Percentiles rank a stretch among this genome's conserved stretches.
Conservation (phyloP, 164 flowering plant genomes). For the Macadamia tetraphylla region DNA sequence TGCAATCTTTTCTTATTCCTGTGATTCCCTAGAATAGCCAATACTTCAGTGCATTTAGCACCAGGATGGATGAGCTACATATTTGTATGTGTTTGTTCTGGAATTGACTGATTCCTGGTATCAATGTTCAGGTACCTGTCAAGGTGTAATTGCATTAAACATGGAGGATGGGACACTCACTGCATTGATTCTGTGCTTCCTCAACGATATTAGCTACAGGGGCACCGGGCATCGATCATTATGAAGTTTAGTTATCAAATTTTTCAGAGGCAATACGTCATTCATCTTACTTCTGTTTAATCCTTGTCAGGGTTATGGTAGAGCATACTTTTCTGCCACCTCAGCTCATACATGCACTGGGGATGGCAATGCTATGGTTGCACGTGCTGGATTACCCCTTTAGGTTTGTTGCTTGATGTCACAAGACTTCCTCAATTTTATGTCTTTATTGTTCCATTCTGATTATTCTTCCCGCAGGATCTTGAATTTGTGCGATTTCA, state of each 20-base stretch:
- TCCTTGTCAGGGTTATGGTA: slow-evolving; percentile 81
- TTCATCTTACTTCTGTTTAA: neutral
- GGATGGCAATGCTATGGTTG: slow-evolving; percentile 99
- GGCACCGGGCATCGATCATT: slow-evolving; percentile 35
- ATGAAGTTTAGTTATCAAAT: neutral
- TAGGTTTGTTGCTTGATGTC: slow-evolving; percentile 45
- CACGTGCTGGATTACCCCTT: slow-evolving; percentile 93
- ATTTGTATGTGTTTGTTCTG: neutral
- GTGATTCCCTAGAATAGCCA: too few relatives aligned
- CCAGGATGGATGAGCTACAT: neutral
- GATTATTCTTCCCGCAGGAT: slow-evolving; percentile 48
- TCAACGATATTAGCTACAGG: slow-evolving; percentile 49
- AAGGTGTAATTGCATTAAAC: slow-evolving; percentile 95
- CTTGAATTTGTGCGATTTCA: slow-evolving; percentile 93
- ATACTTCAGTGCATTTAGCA: too few relatives aligned
- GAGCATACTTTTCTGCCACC: slow-evolving; percentile 97
- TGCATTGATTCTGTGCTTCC: slow-evolving; percentile 81
- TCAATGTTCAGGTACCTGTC: slow-evolving; percentile 59
- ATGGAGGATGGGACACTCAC: slow-evolving; percentile 87
- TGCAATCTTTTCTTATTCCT: too few relatives aligned
- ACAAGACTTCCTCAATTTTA: neutral
- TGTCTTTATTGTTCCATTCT: neutral
- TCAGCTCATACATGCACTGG: slow-evolving; percentile 99
- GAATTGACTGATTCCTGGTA: neutral
- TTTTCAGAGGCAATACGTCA: neutral